phyloP scores from a whole-genome alignment of 164 flowering plant genomes.

The Liquidambar formosana region DNA sequence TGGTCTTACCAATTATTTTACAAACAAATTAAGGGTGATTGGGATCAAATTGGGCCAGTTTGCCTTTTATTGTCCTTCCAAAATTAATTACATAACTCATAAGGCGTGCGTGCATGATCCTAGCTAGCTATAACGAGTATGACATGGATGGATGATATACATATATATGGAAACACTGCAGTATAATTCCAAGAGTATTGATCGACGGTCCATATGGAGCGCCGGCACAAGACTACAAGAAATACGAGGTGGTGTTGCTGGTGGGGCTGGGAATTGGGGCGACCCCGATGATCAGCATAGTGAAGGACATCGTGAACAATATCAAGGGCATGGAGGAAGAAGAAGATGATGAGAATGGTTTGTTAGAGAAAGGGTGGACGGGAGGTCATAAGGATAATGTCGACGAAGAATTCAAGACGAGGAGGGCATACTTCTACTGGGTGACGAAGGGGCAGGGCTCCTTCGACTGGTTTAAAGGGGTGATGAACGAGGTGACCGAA shows the following conservation, averaged over 20 bases:
- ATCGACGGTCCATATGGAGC: slow-evolving; percentile 59
- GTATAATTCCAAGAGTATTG: slow-evolving; percentile 37
- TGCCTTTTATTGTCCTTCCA: too few species aligned
- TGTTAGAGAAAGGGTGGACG: too few species aligned
- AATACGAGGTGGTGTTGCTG: slow-evolving; percentile 43
- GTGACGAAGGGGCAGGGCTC: slow-evolving; percentile 66
- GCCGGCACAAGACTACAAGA: slow-evolving; percentile 44
- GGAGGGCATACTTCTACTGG: slow-evolving; percentile 69
- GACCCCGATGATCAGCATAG: slow-evolving; percentile 47
- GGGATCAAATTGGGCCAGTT: too few species aligned
- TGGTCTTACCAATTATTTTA: too few species aligned
- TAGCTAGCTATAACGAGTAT: too few species aligned
- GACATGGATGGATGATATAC: too few species aligned
- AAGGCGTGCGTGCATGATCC: too few species aligned
- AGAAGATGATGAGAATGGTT: too few species aligned
- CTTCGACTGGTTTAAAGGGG: slow-evolving; percentile 66
- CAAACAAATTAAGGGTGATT: too few species aligned
- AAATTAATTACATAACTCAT: too few species aligned
- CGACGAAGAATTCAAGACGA: slow-evolving; percentile 39
- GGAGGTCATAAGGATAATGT: too few species aligned
- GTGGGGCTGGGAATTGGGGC: slow-evolving; percentile 52
- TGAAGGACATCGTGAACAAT: slow-evolving; percentile 40
- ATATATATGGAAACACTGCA: too few species aligned
- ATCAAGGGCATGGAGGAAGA: slow-evolving; percentile 21
- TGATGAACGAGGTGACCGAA: slow-evolving; percentile 66